Evolutionary conservation across 805 yeast genomes (phyloP).

Genomic region (Wickerhamiella bombiphila): DNA sequence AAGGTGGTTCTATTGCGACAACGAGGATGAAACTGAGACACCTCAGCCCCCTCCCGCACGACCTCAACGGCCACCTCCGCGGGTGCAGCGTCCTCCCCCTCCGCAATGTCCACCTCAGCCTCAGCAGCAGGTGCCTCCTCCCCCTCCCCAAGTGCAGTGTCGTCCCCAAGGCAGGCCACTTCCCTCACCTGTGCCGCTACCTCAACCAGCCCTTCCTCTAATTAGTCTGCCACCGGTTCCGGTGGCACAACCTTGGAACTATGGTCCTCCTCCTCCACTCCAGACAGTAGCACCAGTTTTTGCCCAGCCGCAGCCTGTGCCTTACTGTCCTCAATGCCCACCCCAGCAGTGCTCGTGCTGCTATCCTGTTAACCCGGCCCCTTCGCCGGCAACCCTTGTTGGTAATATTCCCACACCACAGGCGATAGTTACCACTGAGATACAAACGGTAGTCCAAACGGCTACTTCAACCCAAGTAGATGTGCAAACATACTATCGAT

Average conservation of each 20-base stretch:
- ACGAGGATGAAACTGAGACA: no score
- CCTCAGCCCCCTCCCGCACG: no score
- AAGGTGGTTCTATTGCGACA: background rate
- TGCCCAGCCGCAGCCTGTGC: background rate
- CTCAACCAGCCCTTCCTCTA: no score
- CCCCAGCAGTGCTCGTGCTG: background rate
- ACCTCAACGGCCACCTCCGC: background rate
- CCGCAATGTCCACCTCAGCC: background rate
- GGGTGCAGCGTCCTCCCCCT: background rate
- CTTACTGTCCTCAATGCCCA: background rate
- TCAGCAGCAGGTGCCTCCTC: no score
- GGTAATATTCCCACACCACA: background rate
- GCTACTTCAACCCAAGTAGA: background rate
- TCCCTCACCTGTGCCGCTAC: no score
- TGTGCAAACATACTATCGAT: background rate
- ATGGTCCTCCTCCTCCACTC: no score
- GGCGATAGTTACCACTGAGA: background rate
- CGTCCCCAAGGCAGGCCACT: no score
- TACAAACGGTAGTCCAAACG: background rate
- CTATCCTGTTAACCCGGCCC: background rate
- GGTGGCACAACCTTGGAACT: no score
- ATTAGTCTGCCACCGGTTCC: no score
- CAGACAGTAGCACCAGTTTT: no score
- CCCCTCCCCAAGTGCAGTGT: no score
- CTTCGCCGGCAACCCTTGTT: background rate